Evolutionary conservation across 768 basidiomycete species (phyloP).

Genomic region (Suillus lakei): DNA sequence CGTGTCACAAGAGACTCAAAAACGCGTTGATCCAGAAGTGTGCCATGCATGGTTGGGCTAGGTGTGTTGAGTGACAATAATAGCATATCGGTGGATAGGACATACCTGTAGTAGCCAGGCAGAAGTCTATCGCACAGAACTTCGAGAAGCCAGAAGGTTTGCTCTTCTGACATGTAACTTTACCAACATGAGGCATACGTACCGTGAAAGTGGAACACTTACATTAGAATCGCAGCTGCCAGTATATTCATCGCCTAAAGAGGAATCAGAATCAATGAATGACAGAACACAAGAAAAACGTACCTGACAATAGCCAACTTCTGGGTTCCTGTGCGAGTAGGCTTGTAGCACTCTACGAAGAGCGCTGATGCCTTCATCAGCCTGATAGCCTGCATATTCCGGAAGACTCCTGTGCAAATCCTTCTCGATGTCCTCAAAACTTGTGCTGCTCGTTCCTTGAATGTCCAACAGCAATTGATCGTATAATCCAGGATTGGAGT

Average conservation of each 20-base stretch:
- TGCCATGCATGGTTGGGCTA: conserved; percentile 98
- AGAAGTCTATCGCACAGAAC: conserved; percentile 93
- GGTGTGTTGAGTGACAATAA: conserved; percentile 7
- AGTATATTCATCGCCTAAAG: conserved; percentile 95
- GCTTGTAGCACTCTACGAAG: conserved; percentile 91
- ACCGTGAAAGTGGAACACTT: conserved; percentile 26
- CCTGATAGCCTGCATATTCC: conserved; percentile 96
- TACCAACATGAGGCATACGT: conserved; percentile 14
- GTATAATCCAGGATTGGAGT: conserved; percentile 84
- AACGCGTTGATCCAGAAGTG: conserved; percentile 96
- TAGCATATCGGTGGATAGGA: conserved; percentile 8
- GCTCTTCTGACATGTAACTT: conserved; percentile 99
- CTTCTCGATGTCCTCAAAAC: conserved; percentile 99
- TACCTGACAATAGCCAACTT: conserved; percentile 93
- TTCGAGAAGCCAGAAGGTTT: conserved; percentile 96
- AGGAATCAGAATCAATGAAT: conserved; percentile 7
- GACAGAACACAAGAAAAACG: conserved; percentile 15
- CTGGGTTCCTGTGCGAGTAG: conserved; percentile 94
- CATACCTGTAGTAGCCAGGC: conserved; percentile 96
- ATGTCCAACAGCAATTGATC: conserved; percentile 75
- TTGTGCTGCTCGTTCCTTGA: conserved; percentile 77
- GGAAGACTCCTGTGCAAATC: conserved; percentile 95
- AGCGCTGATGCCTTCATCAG: conserved; percentile 81
- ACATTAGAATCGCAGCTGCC: conserved; percentile 94
- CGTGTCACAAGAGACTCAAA: conserved; percentile 93